A percentile compares a stretch with the other conserved stretches of the same genome.
Conservation (phyloP, 2,329 filamentous ascomycete species). For the Zymoseptoria crescenta region DNA sequence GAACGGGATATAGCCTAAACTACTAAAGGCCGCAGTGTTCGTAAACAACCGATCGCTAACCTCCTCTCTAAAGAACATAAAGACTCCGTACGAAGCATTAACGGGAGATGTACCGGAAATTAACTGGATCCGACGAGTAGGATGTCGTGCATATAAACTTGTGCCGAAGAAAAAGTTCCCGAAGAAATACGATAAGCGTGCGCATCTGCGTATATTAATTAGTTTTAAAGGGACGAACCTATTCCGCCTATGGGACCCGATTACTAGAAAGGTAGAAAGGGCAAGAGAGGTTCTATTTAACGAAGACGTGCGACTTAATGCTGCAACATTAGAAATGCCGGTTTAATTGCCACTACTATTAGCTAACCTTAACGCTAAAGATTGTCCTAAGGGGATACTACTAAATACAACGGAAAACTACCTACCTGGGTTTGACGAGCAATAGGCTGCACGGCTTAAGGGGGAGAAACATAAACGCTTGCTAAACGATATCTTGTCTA, state of each 20-base stretch:
- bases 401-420: not conserved
- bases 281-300: not conserved
- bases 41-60: not conserved
- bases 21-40: not conserved
- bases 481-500: not conserved
- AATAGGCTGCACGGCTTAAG: not conserved
- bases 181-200: too few species aligned
- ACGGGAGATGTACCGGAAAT: not conserved
- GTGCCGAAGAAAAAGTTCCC: slow-evolving; percentile 1
- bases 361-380: not conserved
- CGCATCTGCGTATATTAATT: too few species aligned
- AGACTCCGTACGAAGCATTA: not conserved
- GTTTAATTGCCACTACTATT: not conserved
- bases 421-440: not conserved
- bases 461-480: not conserved
- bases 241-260: too few species aligned
- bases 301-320: not conserved
- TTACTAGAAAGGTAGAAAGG: too few species aligned
- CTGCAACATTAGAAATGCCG: not conserved
- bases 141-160: slow-evolving; percentile 1
- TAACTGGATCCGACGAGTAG: not conserved
- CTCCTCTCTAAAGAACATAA: not conserved
- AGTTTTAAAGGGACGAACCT: too few species aligned
- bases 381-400: not conserved
- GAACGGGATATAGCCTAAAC: too few species aligned